Conservation (phyloP, 805 yeast genomes). For the Priceomyces melissophilus region DNA sequence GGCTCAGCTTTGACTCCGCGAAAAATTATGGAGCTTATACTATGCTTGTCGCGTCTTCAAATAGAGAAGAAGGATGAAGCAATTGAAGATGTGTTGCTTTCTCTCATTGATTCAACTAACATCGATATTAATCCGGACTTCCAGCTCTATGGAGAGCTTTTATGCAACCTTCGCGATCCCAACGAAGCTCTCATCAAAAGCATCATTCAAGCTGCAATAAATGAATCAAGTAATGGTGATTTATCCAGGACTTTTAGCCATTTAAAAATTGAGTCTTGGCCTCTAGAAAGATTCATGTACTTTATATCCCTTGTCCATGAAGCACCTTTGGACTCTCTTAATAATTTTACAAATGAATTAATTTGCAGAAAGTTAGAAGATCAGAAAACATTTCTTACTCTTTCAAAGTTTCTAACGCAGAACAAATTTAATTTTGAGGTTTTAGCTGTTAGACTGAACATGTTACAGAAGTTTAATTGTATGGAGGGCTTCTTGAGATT, state of each 20-base stretch:
- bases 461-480: conserved; percentile 11
- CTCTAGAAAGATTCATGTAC: conserved; percentile 26
- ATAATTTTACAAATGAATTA: conserved; percentile 20
- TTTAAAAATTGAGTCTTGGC: conserved; percentile 27
- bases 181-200: conserved; percentile 27
- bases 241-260: conserved; percentile 17
- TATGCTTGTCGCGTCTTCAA: conserved; percentile 12
- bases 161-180: conserved; percentile 9
- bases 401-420: conserved; percentile 23
- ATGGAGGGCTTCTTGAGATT: conserved; percentile 10
- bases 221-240: conserved; percentile 22
- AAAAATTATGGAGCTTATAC: conserved; percentile 16
- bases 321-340: conserved; percentile 31
- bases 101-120: conserved; percentile 17
- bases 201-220: conserved; percentile 31
- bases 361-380: conserved; percentile 16
- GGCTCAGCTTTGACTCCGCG: conserved; percentile 16
- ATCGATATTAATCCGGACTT: conserved; percentile 17
- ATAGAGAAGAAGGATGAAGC: conserved; percentile 7
- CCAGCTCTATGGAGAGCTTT: conserved; percentile 15
- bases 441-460: conserved; percentile 12
- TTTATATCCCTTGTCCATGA: conserved; percentile 30
- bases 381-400: conserved; percentile 13
- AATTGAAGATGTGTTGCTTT: conserved; percentile 13
- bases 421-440: conserved; percentile 25